Base-by-base conservation (phyloP, 805 yeast genomes). In the Kluyveromyces wickerhamii region DNA sequence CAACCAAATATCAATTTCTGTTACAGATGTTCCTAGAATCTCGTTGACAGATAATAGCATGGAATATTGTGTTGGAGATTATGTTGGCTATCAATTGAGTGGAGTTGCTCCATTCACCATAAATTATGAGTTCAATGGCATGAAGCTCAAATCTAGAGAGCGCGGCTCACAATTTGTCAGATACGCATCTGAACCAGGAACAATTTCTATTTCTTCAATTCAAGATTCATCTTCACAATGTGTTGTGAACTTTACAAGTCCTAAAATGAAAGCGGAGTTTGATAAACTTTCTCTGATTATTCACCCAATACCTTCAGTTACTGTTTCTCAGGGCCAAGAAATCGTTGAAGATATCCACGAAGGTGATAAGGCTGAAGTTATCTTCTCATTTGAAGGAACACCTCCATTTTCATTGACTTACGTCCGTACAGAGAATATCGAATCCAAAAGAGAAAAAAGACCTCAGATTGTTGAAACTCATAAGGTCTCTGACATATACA, bases 341-440 rank as follows among this genome's bases (percentile, higher is more conserved):
- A 62, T 78, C 7, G 73, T 79, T 37, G 88, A 79, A 50, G 89
- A 85, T 55, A 83, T 92, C 27, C 94, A 87, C 49, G 94, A 86
- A 53, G 98, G 97, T 30, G 98, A 92, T 45, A 84, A 82, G 50
- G 88, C 94, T 1, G 95, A 87, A 52, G 76, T 92, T 31, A 71
- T 71, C 2, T 89, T 92, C 60, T 71, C 75, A 14, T 83, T 92
- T 49, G 71, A 72, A 21, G 98, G 98, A 11, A 72, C 77, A 0
- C 95, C 97, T 8, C 99, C 99, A 9, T 92, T 89, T 63, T 65
- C 78, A 26, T 68, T 92, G 44, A 83, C 88, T 1, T 92, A 88
- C 52, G 81, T 81, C 7, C 72, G 97, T 52, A 78, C 82, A 5
- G 72, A 74, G 36, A 71, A 69, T 31, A 42, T 56, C 12, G 65